Conservation (phyloP, 179 eudicot genomes). For the Actinidia chinensis region DNA sequence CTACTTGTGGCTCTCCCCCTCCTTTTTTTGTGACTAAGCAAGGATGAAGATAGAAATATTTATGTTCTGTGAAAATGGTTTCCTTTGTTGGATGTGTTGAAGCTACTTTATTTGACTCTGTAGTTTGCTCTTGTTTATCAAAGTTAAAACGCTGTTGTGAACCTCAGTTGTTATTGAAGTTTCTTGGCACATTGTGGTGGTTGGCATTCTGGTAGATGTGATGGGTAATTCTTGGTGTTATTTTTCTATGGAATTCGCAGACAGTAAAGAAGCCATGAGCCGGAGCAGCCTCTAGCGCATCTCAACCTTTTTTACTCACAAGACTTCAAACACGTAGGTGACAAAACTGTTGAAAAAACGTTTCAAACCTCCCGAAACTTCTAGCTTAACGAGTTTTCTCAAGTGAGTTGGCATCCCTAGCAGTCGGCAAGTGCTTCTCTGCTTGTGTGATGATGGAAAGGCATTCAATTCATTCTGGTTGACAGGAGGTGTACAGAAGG, state of each 20-base stretch:
- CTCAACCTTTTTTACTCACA: slow-evolving; percentile 28
- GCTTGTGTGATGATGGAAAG: slow-evolving; percentile 34
- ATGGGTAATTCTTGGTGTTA: background rate
- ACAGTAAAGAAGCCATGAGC: slow-evolving; percentile 41
- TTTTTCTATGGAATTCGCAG: slow-evolving; percentile 26
- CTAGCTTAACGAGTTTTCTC: background rate
- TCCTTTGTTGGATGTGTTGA: background rate
- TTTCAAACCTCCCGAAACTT: background rate
- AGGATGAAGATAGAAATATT: too few species aligned
- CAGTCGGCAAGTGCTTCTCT: slow-evolving; percentile 20
- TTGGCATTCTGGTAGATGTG: background rate
- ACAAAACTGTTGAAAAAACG: background rate
- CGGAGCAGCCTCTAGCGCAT: slow-evolving; percentile 33
- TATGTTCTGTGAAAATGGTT: background rate
- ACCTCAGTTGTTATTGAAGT: too few species aligned
- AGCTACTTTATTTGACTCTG: too few species aligned
- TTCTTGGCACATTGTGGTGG: background rate
- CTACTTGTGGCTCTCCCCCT: too few species aligned
- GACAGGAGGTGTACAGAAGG: slow-evolving; percentile 27
- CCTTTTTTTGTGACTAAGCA: background rate
- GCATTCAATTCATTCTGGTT: background rate
- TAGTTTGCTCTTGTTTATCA: too few species aligned
- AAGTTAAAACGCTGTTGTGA: too few species aligned
- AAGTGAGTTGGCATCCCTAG: slow-evolving; percentile 28
- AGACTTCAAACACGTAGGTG: background rate